Evolutionary conservation across 2,329 filamentous ascomycete species (phyloP).

Genomic region (Arthrinium phaeospermum): DNA sequence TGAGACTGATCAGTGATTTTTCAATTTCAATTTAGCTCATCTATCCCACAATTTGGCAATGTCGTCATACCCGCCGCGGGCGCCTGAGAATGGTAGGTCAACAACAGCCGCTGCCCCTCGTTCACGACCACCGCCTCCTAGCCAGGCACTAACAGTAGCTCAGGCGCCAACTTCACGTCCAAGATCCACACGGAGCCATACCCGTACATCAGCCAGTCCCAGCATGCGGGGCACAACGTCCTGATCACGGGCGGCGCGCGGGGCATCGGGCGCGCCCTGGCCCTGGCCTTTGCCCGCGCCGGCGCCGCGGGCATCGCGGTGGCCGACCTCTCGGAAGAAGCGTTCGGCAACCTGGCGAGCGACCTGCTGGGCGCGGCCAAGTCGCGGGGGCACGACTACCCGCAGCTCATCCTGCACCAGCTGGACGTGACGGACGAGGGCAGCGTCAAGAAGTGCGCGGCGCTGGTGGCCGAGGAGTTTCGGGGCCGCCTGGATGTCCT

Average conservation of each 20-base stretch:
- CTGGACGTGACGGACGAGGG: slow-evolving; percentile 41
- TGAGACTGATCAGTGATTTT: not conserved
- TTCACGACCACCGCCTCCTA: not conserved
- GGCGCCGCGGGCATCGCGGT: slow-evolving; percentile 45
- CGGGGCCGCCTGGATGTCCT: slow-evolving; percentile 18
- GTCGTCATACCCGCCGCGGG: not conserved
- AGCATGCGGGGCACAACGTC: slow-evolving; percentile 39
- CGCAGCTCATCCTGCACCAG: slow-evolving; percentile 38
- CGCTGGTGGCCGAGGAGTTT: slow-evolving; percentile 16
- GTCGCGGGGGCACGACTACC: slow-evolving; percentile 33
- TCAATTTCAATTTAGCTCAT: not conserved
- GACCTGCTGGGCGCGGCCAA: slow-evolving; percentile 35
- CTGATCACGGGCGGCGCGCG: slow-evolving; percentile 44
- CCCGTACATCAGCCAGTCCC: slow-evolving; percentile 37
- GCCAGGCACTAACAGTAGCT: not conserved
- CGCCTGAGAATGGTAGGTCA: not conserved
- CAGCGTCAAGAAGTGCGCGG: slow-evolving; percentile 35
- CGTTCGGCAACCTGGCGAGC: slow-evolving; percentile 28
- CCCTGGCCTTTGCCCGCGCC: slow-evolving; percentile 40
- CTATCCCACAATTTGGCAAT: not conserved
- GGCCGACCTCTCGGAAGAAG: slow-evolving; percentile 32
- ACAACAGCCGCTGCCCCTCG: not conserved
- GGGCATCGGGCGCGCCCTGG: slow-evolving; percentile 41
- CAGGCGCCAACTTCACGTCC: slow-evolving; percentile 28
- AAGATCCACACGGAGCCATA: slow-evolving; percentile 36